Conservation (phyloP, 148 eudicot species). For the Nyssa sinensis region DNA sequence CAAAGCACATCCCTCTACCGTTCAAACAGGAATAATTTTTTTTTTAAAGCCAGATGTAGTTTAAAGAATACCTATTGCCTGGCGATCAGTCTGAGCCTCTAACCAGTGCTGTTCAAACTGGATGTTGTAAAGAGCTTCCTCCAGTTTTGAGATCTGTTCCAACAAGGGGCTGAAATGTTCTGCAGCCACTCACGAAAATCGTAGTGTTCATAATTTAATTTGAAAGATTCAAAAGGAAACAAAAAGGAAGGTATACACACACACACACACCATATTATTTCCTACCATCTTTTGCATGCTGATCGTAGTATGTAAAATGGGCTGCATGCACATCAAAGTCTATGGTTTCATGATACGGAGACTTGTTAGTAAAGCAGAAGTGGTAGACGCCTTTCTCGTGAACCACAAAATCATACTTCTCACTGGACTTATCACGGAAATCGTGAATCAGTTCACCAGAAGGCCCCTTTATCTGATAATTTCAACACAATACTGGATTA, state of each 20-base stretch:
- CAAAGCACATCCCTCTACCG: background rate
- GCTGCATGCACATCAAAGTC: constrained; percentile 71
- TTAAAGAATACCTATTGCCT: constrained; percentile 49
- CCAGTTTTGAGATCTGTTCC: constrained; percentile 65
- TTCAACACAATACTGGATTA: background rate
- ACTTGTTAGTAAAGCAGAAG: constrained; percentile 73
- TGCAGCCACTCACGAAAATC: constrained; percentile 23
- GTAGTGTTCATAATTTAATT: too few species aligned
- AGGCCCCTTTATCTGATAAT: constrained; percentile 73
- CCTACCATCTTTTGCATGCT: constrained; percentile 78
- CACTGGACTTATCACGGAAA: constrained; percentile 53
- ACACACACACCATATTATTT: background rate
- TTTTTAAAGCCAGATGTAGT: background rate
- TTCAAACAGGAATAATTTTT: constrained; percentile 3
- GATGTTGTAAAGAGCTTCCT: constrained; percentile 78
- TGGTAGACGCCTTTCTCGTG: constrained; percentile 50
- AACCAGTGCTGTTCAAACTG: constrained; percentile 92
- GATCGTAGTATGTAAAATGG: constrained; percentile 51
- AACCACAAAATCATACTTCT: constrained; percentile 64
- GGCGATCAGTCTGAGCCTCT: constrained; percentile 85
- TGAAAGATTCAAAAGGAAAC: background rate
- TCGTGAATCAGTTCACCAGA: constrained; percentile 53
- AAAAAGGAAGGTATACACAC: too few species aligned
- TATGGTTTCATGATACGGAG: constrained; percentile 79
- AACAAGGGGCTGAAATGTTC: constrained; percentile 74